Percentiles rank a stretch among this genome's conserved stretches.
phyloP scores from a whole-genome alignment of 2,329 filamentous ascomycete species.

The Penicillium freii region DNA sequence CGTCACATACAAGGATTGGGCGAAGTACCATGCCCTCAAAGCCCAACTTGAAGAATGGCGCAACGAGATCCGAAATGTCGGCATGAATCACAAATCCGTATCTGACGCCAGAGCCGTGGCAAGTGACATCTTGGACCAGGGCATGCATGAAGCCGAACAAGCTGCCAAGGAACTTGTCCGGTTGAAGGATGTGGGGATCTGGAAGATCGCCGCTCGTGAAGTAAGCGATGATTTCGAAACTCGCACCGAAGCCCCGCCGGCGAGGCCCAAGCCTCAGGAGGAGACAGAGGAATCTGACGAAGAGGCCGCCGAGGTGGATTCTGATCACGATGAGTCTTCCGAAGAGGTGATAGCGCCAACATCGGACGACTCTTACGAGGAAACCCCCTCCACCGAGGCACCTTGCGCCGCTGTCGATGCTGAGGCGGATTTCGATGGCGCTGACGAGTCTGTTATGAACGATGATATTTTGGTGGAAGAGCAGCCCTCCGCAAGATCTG shows the following conservation, averaged over 20 bases:
- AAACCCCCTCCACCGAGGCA: not conserved
- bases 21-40: constrained; percentile 87
- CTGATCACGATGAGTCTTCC: constrained; percentile 5
- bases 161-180: constrained; percentile 76
- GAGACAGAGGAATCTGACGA: constrained; percentile 16
- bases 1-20: constrained; percentile 96
- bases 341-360: not conserved
- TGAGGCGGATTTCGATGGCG: not conserved
- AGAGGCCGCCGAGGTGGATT: constrained; percentile 7
- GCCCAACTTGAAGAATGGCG: constrained; percentile 81
- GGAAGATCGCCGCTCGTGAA: constrained; percentile 78
- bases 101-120: constrained; percentile 65
- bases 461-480: constrained; percentile 49
- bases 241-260: constrained; percentile 47
- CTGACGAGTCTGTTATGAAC: constrained; percentile 5
- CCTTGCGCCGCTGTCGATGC: not conserved
- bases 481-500: constrained; percentile 34
- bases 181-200: constrained; percentile 78
- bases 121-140: constrained; percentile 69
- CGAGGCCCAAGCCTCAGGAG: constrained; percentile 27
- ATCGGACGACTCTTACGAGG: constrained; percentile 7
- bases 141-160: constrained; percentile 74
- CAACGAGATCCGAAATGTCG: constrained; percentile 72
- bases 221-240: constrained; percentile 74
- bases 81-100: constrained; percentile 70